Conservation (phyloP, 139 green algal genomes). For the Edaphochlamys debaryana region DNA sequence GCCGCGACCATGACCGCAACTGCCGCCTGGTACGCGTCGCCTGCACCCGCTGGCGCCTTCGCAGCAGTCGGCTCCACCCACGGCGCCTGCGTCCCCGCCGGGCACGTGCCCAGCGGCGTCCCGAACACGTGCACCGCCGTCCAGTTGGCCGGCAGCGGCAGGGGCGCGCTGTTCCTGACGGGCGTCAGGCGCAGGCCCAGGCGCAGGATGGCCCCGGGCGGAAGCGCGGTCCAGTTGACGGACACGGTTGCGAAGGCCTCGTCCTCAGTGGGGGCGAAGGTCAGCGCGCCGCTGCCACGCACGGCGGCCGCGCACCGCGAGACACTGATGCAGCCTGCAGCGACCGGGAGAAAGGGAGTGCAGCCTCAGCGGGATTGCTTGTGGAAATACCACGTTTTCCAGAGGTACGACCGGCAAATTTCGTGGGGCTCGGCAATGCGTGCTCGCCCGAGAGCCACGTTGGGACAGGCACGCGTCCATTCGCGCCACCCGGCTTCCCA, state of each 20-base stretch:
- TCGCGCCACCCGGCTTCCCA: no score
- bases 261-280: neutral
- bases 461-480: no score
- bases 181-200: slow-evolving; percentile 15
- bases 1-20: no score
- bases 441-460: no score
- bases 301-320: neutral
- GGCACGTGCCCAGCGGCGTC: slow-evolving; percentile 17
- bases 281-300: neutral
- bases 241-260: neutral
- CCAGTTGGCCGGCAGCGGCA: neutral
- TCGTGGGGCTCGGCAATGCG: no score
- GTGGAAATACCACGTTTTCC: no score
- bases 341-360: neutral
- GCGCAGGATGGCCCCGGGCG: neutral
- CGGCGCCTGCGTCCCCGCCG: neutral
- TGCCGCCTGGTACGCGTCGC: no score
- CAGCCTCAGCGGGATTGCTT: no score
- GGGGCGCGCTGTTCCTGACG: neutral
- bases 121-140: slow-evolving; percentile 22
- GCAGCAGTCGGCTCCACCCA: neutral
- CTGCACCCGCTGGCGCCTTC: no score
- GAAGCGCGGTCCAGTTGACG: slow-evolving; percentile 14
- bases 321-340: neutral
- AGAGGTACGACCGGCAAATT: no score